Conservation (phyloP, 495 filamentous ascomycete genomes). For the Penicillium paradoxum region DNA sequence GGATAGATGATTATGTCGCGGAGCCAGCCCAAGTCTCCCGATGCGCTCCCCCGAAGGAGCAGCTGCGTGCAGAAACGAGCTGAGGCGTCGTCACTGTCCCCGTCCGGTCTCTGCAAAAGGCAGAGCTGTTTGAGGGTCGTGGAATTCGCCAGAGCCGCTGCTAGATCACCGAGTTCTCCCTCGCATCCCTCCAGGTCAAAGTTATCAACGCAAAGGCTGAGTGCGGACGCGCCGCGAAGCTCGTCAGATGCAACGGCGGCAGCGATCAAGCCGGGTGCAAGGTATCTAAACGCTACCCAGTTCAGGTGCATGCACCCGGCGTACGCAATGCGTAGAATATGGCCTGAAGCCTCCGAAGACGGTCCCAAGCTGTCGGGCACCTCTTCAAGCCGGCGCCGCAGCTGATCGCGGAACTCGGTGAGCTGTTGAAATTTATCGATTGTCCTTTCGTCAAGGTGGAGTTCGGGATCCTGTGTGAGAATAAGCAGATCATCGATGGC, state of each 20-base stretch:
- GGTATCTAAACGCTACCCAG: conserved; percentile 13
- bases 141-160: conserved; percentile 9
- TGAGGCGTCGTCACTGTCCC: conserved; percentile 11
- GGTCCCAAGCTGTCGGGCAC: conserved; percentile 11
- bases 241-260: conserved; percentile 12
- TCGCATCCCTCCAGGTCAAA: conserved; percentile 2
- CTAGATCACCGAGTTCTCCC: conserved; percentile 7
- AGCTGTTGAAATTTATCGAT: conserved; percentile 7
- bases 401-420: conserved; percentile 9
- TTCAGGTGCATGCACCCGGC: conserved; percentile 9
- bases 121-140: conserved; percentile 14
- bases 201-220: conserved; percentile 14
- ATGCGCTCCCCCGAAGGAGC: not conserved
- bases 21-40: conserved; percentile 11
- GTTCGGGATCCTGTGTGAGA: conserved; percentile 8
- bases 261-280: conserved; percentile 5
- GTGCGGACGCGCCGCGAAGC: conserved; percentile 13
- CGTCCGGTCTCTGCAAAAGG: conserved; percentile 11
- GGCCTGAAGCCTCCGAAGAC: conserved; percentile 9
- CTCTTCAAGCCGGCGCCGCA: conserved; percentile 15
- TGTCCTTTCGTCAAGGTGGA: conserved; percentile 3
- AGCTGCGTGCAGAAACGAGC: conserved; percentile 10
- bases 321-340: conserved; percentile 13
- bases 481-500: conserved; percentile 14
- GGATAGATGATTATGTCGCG: conserved; percentile 10